These are phyloP conservation scores for Amanita inopinata DNA, from an alignment of 768 basidiomycete species.

Conservation along the genomic window DNA sequence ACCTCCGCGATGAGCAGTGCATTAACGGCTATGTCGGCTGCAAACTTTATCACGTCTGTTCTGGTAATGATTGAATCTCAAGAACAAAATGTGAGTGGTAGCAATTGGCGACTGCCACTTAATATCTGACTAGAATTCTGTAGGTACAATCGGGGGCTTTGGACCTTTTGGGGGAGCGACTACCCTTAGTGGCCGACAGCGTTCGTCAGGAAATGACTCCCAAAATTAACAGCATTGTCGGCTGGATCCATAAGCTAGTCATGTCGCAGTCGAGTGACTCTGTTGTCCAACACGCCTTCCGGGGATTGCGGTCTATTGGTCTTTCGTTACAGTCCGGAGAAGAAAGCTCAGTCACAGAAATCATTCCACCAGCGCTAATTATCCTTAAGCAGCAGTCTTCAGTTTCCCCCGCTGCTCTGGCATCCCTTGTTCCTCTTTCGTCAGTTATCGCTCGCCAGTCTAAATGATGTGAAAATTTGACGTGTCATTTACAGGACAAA, in stretches of 20 bases:
- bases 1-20: slow-evolving; percentile 41
- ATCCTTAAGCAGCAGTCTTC: slow-evolving; percentile 31
- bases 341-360: slow-evolving; percentile 48
- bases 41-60: slow-evolving; percentile 55
- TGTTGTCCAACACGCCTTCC: slow-evolving; percentile 40
- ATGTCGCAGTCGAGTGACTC: slow-evolving; percentile 28
- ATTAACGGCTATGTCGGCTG: slow-evolving; percentile 57
- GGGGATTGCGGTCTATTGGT: slow-evolving; percentile 51
- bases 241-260: slow-evolving; percentile 39
- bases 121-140: neutral
- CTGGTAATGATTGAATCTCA: slow-evolving; percentile 45
- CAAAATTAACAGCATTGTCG: slow-evolving; percentile 44
- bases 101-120: neutral
- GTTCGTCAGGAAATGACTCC: slow-evolving; percentile 42
- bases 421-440: slow-evolving; percentile 52
- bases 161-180: slow-evolving; percentile 54
- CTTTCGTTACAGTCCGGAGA: slow-evolving; percentile 53
- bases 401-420: slow-evolving; percentile 32
- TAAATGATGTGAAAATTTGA: slow-evolving; percentile 8
- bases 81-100: slow-evolving; percentile 37
- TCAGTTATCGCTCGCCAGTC: slow-evolving; percentile 24
- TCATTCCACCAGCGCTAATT: slow-evolving; percentile 49
- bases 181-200: slow-evolving; percentile 47
- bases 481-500: slow-evolving; percentile 39
- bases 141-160: slow-evolving; percentile 65